A percentile compares a stretch with the other conserved stretches of the same genome.
Conservation (phyloP, 1,139 yeast species). For the Magnusiomyces suaveolens region DNA sequence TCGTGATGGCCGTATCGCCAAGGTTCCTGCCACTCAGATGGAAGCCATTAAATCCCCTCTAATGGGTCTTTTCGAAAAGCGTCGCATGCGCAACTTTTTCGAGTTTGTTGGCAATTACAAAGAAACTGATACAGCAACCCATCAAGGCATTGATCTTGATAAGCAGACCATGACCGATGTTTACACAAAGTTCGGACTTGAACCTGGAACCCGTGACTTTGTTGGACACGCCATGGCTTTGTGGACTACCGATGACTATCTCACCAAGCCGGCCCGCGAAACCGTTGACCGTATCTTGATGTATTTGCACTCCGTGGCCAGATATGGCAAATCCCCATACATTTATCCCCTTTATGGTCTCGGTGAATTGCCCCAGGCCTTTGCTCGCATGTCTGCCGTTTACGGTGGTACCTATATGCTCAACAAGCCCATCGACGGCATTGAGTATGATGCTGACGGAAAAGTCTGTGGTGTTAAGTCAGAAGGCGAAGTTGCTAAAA, state of each 20-base stretch:
- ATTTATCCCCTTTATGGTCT: conserved; percentile 92
- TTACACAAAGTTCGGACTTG: conserved; percentile 81
- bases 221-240: conserved; percentile 99
- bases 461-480: conserved; percentile 80
- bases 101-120: conserved; percentile 79
- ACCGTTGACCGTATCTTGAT: conserved; percentile 78
- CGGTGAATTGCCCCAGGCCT: conserved; percentile 97
- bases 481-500: conserved; percentile 83
- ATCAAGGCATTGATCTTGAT: conserved; percentile 76
- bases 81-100: conserved; percentile 85
- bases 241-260: conserved; percentile 86
- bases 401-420: conserved; percentile 99
- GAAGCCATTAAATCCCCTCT: conserved; percentile 88
- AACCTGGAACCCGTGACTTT: conserved; percentile 88
- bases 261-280: conserved; percentile 84
- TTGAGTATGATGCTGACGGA: conserved; percentile 60
- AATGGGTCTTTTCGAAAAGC: conserved; percentile 93
- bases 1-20: conserved; percentile 82
- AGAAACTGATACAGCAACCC: conserved; percentile 71
- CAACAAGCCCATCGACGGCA: conserved; percentile 89
- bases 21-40: conserved; percentile 85
- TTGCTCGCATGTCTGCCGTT: conserved; percentile 92
- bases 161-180: conserved; percentile 87
- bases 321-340: conserved; percentile 94
- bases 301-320: conserved; percentile 83